Evolutionary conservation across 1,284 basidiomycete genomes (phyloP), one percentile per base, ranked within the genome.

Genomic region (Spongispora temasekensis): DNA sequence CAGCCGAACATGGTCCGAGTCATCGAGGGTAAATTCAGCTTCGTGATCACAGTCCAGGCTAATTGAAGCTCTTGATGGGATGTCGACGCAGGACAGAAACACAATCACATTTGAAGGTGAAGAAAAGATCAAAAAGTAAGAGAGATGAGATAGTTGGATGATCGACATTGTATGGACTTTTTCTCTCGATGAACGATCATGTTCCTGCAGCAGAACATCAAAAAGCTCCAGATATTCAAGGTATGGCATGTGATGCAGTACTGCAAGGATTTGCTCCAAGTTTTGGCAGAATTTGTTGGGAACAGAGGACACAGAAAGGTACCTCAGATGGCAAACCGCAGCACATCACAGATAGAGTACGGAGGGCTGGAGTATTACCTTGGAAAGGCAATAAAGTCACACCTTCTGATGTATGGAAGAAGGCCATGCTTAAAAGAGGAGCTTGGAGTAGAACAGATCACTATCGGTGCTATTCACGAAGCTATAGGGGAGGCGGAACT

Each of bases 391-490:
- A 6, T 5, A 7, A 17, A 5, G 6, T 5, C 23, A 40, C 5
- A 68, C 53, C 34, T 25, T n/a, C 21, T 61, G 27, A 5, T 46
- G 55, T 58, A 46, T 44, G 21, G 67, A 35, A 6, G 31, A n/a
- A 34, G 32, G 32, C 32, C 31, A 57, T 55, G 17, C 57, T 54
- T 3, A 28, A 23, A 17, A 37, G 19, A n/a, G 58, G 53, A 13
- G 57, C 34, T 42, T 31, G 31, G 7, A 19, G 15, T 7, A 15
- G 15, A 34, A 8, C 8, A 34, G 32, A 15, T 15, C 32, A 34
- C 32, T 7, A 34, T 34, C 32, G 15, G 7, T 15, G 32, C 15
- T 15, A 8, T 34, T 7, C 7, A 8, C 7, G 7, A 15, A 34
- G 15, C 32, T 34, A 34, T 34, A n/a, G n/a, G n/a, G 32, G 15